Evolutionary conservation across 139 green algal species (phyloP).

Genomic region (Coccomyxa sp.): DNA sequence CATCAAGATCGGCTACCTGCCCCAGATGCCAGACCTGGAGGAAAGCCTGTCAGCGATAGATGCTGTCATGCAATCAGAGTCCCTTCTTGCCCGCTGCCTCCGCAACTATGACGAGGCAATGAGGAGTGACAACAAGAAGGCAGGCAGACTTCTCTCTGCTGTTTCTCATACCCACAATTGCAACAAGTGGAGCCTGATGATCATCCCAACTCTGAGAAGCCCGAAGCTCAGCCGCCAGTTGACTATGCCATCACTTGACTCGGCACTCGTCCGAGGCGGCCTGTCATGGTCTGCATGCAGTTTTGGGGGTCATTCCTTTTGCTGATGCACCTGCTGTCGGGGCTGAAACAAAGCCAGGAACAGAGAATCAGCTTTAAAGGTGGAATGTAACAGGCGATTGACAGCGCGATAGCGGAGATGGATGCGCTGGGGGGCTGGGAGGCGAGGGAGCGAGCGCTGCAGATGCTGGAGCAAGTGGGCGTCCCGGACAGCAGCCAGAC

Average conservation of each 20-base stretch:
- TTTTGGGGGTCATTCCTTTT: too few species aligned
- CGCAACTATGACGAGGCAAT: constrained; percentile 10
- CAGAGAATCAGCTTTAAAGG: too few species aligned
- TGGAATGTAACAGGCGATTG: constrained; percentile 1
- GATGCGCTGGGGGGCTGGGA: constrained; percentile 13
- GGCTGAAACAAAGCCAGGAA: too few species aligned
- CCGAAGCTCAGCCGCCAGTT: too few species aligned
- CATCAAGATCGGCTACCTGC: constrained; percentile 42
- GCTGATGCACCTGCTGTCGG: too few species aligned
- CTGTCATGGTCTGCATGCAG: too few species aligned
- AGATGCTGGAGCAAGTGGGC: constrained; percentile 11
- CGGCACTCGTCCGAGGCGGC: too few species aligned
- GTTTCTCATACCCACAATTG: background rate
- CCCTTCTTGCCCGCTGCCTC: constrained; percentile 1
- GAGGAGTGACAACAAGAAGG: background rate
- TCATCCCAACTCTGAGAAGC: too few species aligned
- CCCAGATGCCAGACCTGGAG: constrained; percentile 44
- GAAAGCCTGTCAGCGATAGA: constrained; percentile 17
- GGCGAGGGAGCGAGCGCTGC: background rate
- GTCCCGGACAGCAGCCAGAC: constrained; percentile 1
- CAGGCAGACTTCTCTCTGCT: too few species aligned
- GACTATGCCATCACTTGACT: too few species aligned
- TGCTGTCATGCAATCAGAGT: constrained; percentile 23
- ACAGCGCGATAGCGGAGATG: background rate
- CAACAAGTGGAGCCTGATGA: constrained; percentile 1